Evolutionary conservation across 768 basidiomycete genomes (phyloP), one percentile per base, ranked within the genome.

Genomic region (Leucocoprinus sp.): DNA sequence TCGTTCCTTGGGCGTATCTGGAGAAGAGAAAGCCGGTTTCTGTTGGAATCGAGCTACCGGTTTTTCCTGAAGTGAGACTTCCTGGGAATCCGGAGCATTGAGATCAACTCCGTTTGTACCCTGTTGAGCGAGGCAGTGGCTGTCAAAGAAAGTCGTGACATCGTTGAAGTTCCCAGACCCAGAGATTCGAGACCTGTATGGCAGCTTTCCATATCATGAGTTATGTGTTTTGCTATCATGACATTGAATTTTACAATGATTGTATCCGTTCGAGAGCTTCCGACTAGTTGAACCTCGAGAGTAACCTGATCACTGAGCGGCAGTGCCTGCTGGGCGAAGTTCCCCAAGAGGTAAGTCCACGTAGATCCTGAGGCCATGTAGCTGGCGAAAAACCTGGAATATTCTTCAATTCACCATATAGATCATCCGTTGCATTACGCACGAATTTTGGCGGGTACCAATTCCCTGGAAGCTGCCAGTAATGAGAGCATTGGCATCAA

Each of bases 151-250:
- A 1, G 76, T 72, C 1, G 64, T 62, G 4, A 64, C 63, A 54
- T 76, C 68, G 0, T 71, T 74, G 56, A 78, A 82, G 5, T 64
- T 53, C 4, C 59, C 60, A 8, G 72, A 60, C 2, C 59, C 55
- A 8, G 68, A 66, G 44, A 80, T 62, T 34, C 75, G 71, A 5
- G 77, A 74, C 29, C 75, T 71, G 54, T 79, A 81, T 4, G 80
- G 78, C 37, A 81, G 51, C 77, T 80, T 39, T 9, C 15, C 17
- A 18, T 8, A 18, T n/a, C 12, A 9, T 45, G 18, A 49, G 43
- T 21, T 33, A 5, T 17, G 8, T 21, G 12, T 26, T 8, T 14
- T 9, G 23, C n/a, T 5, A 18, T 11, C 14, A 15, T 8, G 35
- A 17, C n/a, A 24, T 17, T 18, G 28, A 7, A 12, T 18, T 2